These are phyloP conservation scores for Neoboletus subvelutipes DNA, from an alignment of 768 basidiomycete genomes.

Conservation along the genomic window DNA sequence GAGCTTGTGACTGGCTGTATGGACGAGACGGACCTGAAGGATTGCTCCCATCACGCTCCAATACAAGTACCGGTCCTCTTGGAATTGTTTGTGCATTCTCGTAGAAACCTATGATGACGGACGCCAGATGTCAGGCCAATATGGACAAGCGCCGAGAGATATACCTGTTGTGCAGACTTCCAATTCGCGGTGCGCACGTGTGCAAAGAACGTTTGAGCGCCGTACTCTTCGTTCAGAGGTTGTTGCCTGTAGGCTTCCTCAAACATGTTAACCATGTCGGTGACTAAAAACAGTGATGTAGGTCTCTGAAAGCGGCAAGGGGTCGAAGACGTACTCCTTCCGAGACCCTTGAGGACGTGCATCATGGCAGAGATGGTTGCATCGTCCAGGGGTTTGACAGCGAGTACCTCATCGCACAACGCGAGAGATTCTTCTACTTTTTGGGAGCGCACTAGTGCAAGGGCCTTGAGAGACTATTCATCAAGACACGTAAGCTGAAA, in stretches of 20 bases:
- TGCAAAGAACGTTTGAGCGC: conserved; percentile 81
- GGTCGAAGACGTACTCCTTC: conserved; percentile 48
- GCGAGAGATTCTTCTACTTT: conserved; percentile 82
- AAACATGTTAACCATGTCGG: conserved; percentile 81
- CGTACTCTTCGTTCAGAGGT: conserved; percentile 80
- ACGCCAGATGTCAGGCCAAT: conserved; percentile 2
- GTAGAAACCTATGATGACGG: conserved; percentile 58
- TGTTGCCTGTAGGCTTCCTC: conserved; percentile 84
- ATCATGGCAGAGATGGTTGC: conserved; percentile 75
- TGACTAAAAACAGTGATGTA: conserved; percentile 42
- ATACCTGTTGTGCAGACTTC: conserved; percentile 83
- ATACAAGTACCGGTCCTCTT: conserved; percentile 76
- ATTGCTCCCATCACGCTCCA: conserved; percentile 82
- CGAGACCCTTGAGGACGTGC: conserved; percentile 78
- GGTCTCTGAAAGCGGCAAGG: not conserved
- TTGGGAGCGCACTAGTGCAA: conserved; percentile 79
- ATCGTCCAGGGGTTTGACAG: conserved; percentile 70
- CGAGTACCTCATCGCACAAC: conserved; percentile 79
- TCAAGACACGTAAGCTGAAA: conserved; percentile 12
- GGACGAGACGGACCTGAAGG: conserved; percentile 58
- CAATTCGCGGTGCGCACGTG: conserved; percentile 77
- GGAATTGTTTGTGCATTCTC: conserved; percentile 82
- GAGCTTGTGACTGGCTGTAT: conserved; percentile 7
- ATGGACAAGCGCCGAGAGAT: conserved; percentile 1
- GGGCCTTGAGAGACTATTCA: conserved; percentile 73